phyloP scores from a whole-genome alignment of 306 rosid species.

The Quercus ilex region DNA sequence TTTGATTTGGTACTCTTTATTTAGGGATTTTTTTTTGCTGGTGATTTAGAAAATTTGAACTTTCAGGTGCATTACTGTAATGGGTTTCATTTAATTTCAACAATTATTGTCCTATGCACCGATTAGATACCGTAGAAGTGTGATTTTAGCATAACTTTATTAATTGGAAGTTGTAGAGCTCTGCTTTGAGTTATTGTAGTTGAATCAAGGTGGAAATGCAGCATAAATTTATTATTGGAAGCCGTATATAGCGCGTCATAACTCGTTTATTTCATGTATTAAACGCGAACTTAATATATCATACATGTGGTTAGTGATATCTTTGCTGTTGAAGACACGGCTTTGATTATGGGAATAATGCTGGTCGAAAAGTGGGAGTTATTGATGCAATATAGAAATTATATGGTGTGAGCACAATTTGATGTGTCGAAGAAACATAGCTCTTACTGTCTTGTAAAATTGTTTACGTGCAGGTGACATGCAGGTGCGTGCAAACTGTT shows the following conservation, averaged over 20 bases:
- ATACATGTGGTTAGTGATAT: neutral
- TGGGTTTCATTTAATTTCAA: neutral
- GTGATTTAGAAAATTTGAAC: too few relatives aligned
- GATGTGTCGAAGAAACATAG: neutral
- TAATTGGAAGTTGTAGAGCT: neutral
- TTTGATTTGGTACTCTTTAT: too few relatives aligned
- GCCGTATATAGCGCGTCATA: too few relatives aligned
- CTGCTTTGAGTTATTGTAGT: neutral
- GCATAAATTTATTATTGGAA: too few relatives aligned
- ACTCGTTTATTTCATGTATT: neutral
- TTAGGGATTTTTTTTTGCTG: too few relatives aligned
- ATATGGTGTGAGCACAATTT: neutral
- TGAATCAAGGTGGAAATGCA: neutral
- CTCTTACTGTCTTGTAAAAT: neutral
- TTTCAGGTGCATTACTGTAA: too few relatives aligned
- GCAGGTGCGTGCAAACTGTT: conserved; percentile 7
- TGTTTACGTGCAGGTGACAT: neutral
- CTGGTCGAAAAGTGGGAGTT: neutral
- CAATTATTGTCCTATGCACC: neutral
- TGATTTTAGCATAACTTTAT: neutral
- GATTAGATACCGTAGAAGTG: neutral
- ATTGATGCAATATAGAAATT: neutral
- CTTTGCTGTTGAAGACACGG: neutral
- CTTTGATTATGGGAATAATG: neutral
- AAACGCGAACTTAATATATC: neutral